Conservation (phyloP, 768 basidiomycete genomes). For the Russula virescens region DNA sequence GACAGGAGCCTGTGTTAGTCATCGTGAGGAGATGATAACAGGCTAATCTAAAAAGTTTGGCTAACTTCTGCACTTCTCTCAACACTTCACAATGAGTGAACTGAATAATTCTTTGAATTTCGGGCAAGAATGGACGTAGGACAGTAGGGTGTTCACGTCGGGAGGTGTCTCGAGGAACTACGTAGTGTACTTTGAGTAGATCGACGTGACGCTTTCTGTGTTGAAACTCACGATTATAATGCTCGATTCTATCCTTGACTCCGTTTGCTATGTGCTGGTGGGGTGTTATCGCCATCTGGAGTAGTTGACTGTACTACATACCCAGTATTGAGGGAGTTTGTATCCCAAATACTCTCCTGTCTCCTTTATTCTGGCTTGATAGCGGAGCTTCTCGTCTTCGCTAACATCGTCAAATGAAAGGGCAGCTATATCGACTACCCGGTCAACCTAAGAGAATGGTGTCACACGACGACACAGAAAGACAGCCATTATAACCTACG, state of each 20-base stretch:
- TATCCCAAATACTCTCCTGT: conserved; percentile 51
- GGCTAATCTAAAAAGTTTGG: conserved; percentile 38
- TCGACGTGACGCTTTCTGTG: not conserved
- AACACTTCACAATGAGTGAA: conserved; percentile 50
- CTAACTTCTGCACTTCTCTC: conserved; percentile 29
- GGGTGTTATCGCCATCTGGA: not conserved
- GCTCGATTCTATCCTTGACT: conserved; percentile 57
- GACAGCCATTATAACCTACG: conserved; percentile 27
- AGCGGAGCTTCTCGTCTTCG: conserved; percentile 32
- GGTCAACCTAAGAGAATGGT: conserved; percentile 22
- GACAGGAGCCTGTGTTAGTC: conserved; percentile 39
- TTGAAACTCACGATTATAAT: conserved; percentile 48
- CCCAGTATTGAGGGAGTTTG: conserved; percentile 51
- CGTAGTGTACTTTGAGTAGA: not conserved
- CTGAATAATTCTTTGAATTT: conserved; percentile 45
- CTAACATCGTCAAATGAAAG: conserved; percentile 32
- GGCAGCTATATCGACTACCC: conserved; percentile 36
- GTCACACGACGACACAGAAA: not conserved
- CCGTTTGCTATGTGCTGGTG: conserved; percentile 55
- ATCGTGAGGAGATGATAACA: not conserved
- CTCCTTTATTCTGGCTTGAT: conserved; percentile 33
- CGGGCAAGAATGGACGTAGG: conserved; percentile 46
- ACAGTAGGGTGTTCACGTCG: conserved; percentile 45
- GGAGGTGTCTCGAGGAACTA: conserved; percentile 49
- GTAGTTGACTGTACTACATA: conserved; percentile 25